Evolutionary conservation across 352 stramenopile genomes (phyloP).

Genomic region (Phytophthora tentaculata): DNA sequence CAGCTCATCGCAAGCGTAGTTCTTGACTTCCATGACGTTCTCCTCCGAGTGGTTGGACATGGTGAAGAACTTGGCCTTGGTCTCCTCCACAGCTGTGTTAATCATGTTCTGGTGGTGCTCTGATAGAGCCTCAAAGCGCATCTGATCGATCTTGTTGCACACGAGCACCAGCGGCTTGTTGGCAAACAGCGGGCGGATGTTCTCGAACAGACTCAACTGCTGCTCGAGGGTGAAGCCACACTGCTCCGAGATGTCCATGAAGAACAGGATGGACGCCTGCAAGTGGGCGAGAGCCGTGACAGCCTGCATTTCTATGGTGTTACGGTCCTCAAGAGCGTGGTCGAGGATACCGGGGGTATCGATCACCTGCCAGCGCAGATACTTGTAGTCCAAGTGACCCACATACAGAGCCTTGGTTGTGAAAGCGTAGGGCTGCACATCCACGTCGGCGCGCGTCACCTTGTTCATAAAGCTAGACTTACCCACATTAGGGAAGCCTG

Average conservation of each 20-base stretch:
- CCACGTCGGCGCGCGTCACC: constrained; percentile 98
- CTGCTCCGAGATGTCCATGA: constrained; percentile 99
- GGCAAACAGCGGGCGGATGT: constrained; percentile 98
- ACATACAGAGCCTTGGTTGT: constrained; percentile 99
- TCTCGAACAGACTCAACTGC: constrained; percentile 97
- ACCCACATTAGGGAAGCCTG: constrained; percentile 99
- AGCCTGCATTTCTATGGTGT: constrained; percentile 99
- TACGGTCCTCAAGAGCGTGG: constrained; percentile 98
- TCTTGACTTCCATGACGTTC: constrained; percentile 95
- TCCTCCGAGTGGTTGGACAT: constrained; percentile 99
- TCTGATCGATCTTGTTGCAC: constrained; percentile 99
- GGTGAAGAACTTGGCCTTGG: constrained; percentile 94
- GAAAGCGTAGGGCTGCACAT: constrained; percentile 99
- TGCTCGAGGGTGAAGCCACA: constrained; percentile 99
- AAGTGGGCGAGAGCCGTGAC: constrained; percentile 99
- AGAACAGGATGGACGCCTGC: constrained; percentile 99
- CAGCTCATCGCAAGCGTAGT: constrained; percentile 96
- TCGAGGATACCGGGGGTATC: constrained; percentile 99
- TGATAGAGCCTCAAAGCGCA: constrained; percentile 92
- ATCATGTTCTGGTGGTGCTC: constrained; percentile 84
- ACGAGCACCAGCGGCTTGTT: constrained; percentile 99
- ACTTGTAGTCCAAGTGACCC: constrained; percentile 99
- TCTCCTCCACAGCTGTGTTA: constrained; percentile 69
- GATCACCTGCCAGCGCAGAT: constrained; percentile 99
- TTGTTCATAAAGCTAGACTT: constrained; percentile 99